Conservation (phyloP, 1,284 basidiomycete genomes). For the Leccinum insolens region DNA sequence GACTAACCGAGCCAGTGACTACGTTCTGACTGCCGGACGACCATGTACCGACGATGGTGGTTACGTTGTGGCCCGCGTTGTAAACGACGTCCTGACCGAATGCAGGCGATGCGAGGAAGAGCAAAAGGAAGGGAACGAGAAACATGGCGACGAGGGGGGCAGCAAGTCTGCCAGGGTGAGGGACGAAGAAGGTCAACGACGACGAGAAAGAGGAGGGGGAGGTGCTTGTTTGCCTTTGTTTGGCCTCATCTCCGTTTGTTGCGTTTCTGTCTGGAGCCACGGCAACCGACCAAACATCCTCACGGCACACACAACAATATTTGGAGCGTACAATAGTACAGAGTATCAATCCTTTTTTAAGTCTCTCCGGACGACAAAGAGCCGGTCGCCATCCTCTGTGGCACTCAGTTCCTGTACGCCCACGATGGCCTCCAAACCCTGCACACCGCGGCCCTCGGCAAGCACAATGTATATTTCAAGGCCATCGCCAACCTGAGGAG, state of each 20-base stretch:
- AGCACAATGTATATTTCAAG: conserved; percentile 90
- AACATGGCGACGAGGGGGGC: conserved; percentile 20
- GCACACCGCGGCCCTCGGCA: conserved; percentile 64
- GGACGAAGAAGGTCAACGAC: conserved; percentile 1
- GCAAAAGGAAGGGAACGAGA: conserved; percentile 20
- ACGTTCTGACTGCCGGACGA: conserved; percentile 77
- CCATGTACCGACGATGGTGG: conserved; percentile 82
- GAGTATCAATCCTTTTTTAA: conserved; percentile 63
- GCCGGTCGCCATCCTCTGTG: conserved; percentile 64
- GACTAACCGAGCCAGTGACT: conserved; percentile 69
- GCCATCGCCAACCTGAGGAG: conserved; percentile 84
- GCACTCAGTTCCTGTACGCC: conserved; percentile 66
- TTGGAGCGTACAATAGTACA: neutral
- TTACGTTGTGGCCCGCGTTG: conserved; percentile 56
- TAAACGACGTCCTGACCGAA: conserved; percentile 40
- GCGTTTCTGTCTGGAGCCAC: neutral
- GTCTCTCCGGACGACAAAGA: conserved; percentile 73
- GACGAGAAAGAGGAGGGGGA: conserved; percentile 16
- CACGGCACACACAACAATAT: neutral
- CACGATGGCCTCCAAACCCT: conserved; percentile 60
- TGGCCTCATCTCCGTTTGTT: conserved; percentile 7
- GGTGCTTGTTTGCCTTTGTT: conserved; percentile 28
- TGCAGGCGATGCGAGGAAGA: conserved; percentile 36
- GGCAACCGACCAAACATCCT: too few species aligned
- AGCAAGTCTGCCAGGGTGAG: neutral